Evolutionary conservation across 2,329 filamentous ascomycete species (phyloP), one percentile per base, ranked within the genome.

Genomic region (Clonostachys solani): DNA sequence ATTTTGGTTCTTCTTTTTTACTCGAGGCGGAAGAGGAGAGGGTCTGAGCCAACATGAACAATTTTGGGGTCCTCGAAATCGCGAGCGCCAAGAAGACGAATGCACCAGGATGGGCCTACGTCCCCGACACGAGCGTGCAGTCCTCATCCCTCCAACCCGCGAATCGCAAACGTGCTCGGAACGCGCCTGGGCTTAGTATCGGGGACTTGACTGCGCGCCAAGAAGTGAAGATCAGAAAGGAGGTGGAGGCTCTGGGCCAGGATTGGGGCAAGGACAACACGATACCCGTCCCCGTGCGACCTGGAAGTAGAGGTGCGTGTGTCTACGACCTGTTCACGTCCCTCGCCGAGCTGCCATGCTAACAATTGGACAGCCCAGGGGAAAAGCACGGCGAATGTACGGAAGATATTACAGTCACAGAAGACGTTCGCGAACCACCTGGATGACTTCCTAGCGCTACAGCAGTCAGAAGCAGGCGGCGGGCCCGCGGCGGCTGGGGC

Each of bases 31-130:
- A 10, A 29, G 23, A 29, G 23, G 23, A 29, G 23, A 29, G 9
- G 23, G 23, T 9, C 23, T 9, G 23, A 46, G 15, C 40, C 50
- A 62, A 46, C 42, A 84, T 83, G 77, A 79, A 82, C 61, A 82
- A 84, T 58, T 86, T 86, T 55, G 86, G 88, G 58, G 89, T 97
- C 58, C 84, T 95, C 67, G 86, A 95, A 56, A 74, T 96, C 48
- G 87, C 89, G 35, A 83, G 81, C 60, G 73, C 83, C 29, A 83
- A 82, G 51, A 83, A 83, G 15, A 80, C 81, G 41, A 74, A 79
- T 41, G 87, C 89, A 2, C 91, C 92, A 1, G 92, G 92, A 59
- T 97, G 91, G 87, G 90, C 90, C 12, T 96, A 96, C 63, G 89
- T 96, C 2, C 84, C 91, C 33, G 89, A 96, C 61, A 84, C 80